These are phyloP conservation scores for Pseudozyma tsukubaensis DNA, from an alignment of 1,284 basidiomycete genomes.

Conservation along the genomic window DNA sequence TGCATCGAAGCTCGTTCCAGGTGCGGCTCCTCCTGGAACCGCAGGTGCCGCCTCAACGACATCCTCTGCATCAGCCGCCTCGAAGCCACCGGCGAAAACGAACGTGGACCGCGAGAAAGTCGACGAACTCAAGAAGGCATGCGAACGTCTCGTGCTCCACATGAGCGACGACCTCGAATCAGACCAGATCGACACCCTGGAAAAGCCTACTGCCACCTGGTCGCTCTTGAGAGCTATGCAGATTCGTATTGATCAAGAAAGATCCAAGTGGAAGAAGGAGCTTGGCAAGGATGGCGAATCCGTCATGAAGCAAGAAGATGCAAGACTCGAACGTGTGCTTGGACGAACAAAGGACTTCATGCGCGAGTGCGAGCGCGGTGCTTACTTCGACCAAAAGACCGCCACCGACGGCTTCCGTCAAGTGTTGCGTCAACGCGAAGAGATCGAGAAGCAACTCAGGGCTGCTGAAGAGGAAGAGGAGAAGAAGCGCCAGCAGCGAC, in stretches of 20 bases:
- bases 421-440: conserved; percentile 54
- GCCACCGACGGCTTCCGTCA: conserved; percentile 53
- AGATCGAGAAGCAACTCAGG: conserved; percentile 48
- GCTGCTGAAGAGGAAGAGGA: conserved; percentile 39
- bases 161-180: conserved; percentile 41
- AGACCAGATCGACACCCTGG: conserved; percentile 55
- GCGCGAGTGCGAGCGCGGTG: conserved; percentile 58
- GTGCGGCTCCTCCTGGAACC: conserved; percentile 16
- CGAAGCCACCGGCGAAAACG: neutral
- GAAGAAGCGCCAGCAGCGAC: conserved; percentile 70
- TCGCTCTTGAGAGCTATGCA: conserved; percentile 50
- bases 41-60: conserved; percentile 1
- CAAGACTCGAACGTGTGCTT: conserved; percentile 33
- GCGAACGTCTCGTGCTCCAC: conserved; percentile 26
- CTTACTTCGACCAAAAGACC: conserved; percentile 53
- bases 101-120: conserved; percentile 29
- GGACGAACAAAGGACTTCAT: conserved; percentile 56
- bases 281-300: conserved; percentile 38
- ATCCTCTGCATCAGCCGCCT: conserved; percentile 3
- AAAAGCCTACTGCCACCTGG: conserved; percentile 58
- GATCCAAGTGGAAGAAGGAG: conserved; percentile 51
- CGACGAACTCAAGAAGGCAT: conserved; percentile 19
- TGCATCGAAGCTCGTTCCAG: conserved; percentile 17
- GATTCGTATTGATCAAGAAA: conserved; percentile 62
- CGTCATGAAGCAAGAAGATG: conserved; percentile 36